Percentiles rank a stretch among this genome's conserved stretches.
phyloP scores from a whole-genome alignment of 768 basidiomycete species.

The Leccinum fibrillosum region DNA sequence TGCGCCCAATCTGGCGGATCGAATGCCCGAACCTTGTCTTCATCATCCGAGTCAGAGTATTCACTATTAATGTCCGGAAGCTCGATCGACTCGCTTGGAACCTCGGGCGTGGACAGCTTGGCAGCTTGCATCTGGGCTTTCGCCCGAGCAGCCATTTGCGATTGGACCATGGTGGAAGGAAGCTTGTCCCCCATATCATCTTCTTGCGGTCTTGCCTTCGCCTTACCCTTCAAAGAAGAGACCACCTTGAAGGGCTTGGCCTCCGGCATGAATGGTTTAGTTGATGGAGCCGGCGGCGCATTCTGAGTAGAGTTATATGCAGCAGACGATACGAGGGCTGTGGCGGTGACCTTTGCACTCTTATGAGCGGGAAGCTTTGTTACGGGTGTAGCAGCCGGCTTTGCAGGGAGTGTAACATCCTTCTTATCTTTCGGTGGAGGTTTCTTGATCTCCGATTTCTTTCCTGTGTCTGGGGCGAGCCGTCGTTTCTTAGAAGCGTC shows the following conservation, averaged over 20 bases:
- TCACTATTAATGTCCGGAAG: conserved; percentile 95
- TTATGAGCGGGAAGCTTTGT: conserved; percentile 33
- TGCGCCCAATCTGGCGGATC: conserved; percentile 88
- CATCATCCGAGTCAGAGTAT: conserved; percentile 95
- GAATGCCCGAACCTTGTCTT: conserved; percentile 69
- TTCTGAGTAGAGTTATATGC: conserved; percentile 40
- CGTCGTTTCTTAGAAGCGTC: conserved; percentile 73
- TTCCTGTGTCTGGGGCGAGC: conserved; percentile 47
- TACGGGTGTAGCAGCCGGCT: conserved; percentile 24
- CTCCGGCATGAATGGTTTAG: conserved; percentile 30
- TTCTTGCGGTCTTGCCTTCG: conserved; percentile 44
- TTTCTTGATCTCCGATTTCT: conserved; percentile 61
- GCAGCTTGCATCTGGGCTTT: conserved; percentile 66
- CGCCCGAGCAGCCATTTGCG: conserved; percentile 68
- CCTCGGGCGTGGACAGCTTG: conserved; percentile 41
- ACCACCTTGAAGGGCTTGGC: conserved; percentile 37
- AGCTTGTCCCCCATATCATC: conserved; percentile 48
- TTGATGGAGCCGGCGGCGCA: conserved; percentile 22
- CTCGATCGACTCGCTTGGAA: conserved; percentile 80
- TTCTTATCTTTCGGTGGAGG: conserved; percentile 54
- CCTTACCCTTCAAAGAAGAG: conserved; percentile 44
- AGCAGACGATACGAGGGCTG: conserved; percentile 36
- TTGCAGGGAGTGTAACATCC: conserved; percentile 26
- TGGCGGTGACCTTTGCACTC: conserved; percentile 31
- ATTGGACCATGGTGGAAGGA: conserved; percentile 61